A percentile compares a stretch with the other conserved stretches of the same genome.
Conservation (phyloP, 2,329 filamentous ascomycete genomes). For the Aureobasidium pullulans region DNA sequence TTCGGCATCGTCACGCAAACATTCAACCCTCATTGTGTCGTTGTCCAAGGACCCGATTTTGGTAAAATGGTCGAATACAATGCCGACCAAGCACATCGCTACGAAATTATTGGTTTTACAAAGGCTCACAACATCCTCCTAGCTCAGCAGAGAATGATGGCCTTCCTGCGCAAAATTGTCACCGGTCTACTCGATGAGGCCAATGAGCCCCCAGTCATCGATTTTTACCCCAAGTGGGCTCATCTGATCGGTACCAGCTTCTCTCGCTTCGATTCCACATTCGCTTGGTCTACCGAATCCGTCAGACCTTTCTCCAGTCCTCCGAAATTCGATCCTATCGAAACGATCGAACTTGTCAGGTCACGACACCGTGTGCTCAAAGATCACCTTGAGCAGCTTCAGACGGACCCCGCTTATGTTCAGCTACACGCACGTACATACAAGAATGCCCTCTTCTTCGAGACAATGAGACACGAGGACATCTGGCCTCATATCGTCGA, state of each 20-base stretch:
- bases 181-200: neutral
- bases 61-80: constrained; percentile 16
- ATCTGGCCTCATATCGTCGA: neutral
- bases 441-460: neutral
- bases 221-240: neutral
- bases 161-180: neutral
- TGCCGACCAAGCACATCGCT: constrained; percentile 12
- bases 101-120: constrained; percentile 15
- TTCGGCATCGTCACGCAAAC: neutral
- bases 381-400: neutral
- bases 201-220: neutral
- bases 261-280: neutral
- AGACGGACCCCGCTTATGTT: constrained; percentile 4
- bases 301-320: neutral
- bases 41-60: constrained; percentile 11
- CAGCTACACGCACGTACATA: neutral
- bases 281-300: neutral
- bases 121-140: constrained; percentile 7
- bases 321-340: neutral
- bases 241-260: neutral
- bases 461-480: neutral
- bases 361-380: constrained; percentile 1
- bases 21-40: constrained; percentile 16
- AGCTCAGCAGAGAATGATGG: constrained; percentile 9
- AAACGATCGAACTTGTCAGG: neutral